Percentiles rank a stretch among this genome's conserved stretches.
These are phyloP conservation scores for Picea abies DNA, from an alignment of 83 land plant genomes.

Conservation along the genomic window DNA sequence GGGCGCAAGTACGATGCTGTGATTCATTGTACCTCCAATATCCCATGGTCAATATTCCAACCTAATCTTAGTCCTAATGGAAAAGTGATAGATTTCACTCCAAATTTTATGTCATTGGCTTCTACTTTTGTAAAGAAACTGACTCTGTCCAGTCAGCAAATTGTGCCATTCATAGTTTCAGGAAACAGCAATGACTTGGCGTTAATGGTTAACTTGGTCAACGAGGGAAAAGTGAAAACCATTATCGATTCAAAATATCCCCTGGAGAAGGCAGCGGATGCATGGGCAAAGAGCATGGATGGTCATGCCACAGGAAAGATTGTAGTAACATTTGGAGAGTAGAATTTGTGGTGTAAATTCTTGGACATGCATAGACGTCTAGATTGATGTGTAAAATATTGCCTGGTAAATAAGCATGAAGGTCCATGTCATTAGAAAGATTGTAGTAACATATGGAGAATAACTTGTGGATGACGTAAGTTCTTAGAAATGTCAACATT, in stretches of 20 bases:
- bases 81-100: slow-evolving; percentile 54
- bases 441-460: too few relatives aligned
- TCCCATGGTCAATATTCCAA: slow-evolving; percentile 41
- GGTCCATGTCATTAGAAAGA: too few relatives aligned
- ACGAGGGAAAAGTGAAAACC: too few relatives aligned
- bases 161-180: too few relatives aligned
- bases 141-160: slow-evolving; percentile 32
- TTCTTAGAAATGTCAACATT: too few relatives aligned
- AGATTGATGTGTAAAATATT: too few relatives aligned
- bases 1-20: slow-evolving; percentile 48
- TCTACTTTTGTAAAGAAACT: slow-evolving; percentile 24
- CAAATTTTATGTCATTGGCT: slow-evolving; percentile 19
- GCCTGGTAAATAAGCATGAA: too few relatives aligned
- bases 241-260: too few relatives aligned
- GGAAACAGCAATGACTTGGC: too few relatives aligned
- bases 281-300: slow-evolving; percentile 60
- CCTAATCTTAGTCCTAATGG: slow-evolving; percentile 30
- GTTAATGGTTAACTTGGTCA: too few relatives aligned
- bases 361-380: too few relatives aligned
- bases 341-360: neutral
- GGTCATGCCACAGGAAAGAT: slow-evolving; percentile 69
- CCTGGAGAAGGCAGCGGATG: slow-evolving; percentile 42
- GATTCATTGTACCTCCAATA: slow-evolving; percentile 40
- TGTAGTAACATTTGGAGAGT: slow-evolving; percentile 24
- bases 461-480: too few relatives aligned